Evolutionary conservation across 2,329 filamentous ascomycete genomes (phyloP), one percentile per base, ranked within the genome.

Genomic region (Colletotrichum melonis): DNA sequence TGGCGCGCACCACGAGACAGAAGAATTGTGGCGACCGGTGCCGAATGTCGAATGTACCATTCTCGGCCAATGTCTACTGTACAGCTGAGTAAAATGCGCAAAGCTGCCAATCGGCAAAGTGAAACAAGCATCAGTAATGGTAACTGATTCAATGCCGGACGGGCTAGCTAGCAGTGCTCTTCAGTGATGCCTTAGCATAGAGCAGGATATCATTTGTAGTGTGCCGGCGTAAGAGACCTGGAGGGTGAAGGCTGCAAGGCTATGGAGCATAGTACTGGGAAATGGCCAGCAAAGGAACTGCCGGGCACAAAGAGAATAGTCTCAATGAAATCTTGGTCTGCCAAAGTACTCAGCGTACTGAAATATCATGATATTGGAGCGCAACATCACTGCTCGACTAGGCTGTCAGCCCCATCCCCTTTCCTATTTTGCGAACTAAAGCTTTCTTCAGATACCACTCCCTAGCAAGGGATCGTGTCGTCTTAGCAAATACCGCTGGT

Each of bases 391-490:
- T 30, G 24, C 35, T 22, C 42, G 42, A 24, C 66, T 74, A 75
- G 12, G 67, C 55, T 38, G 67, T 55, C 28, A 97, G 84, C 2
- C 93, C 94, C 92, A 97, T 93, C 0, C 94, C 93, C 70, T 85
- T 86, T 3, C 90, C 92, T 81, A 95, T 94, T 86, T 96, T 96
- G 79, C 89, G 90, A 58, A 93, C 91, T 63, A 96, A 83, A 9
- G 93, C 94, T 86, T 95, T 95, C 86, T 95, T 95, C 79, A 95
- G 81, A 80, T 94, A 97, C 88, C 93, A 94, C 82, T 97, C 94
- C 63, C 94, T 85, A 1, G 93, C 93, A 64, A 97, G 83, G 46
- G 89, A 90, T 75, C 94, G 87, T 38, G 93, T 95, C 83, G 92
- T 92, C 86, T 93, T 94, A 30, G 94, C 91, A 84, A 96, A 97